Evolutionary conservation across 1,139 yeast species (phyloP).

Genomic region (Suhomyces guaymorum): DNA sequence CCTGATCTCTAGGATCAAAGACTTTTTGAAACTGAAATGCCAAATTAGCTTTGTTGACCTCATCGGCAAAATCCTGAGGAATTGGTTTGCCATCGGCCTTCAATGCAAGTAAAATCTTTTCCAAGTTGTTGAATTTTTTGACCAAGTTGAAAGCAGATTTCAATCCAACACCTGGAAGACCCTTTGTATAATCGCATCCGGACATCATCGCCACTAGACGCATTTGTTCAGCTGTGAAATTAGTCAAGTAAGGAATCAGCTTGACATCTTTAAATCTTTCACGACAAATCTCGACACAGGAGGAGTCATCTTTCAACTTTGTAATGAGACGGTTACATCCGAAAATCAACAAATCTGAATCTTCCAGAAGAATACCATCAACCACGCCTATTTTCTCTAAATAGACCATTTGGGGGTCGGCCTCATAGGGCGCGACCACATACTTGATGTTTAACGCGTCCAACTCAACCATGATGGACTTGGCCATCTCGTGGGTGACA

Average conservation of each 20-base stretch:
- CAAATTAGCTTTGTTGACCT: conserved; percentile 64
- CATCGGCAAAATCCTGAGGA: conserved; percentile 60
- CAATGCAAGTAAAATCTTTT: conserved; percentile 57
- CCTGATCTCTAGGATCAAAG: conserved; percentile 58
- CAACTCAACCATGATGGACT: conserved; percentile 73
- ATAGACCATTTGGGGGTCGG: conserved; percentile 95
- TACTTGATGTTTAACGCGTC: conserved; percentile 60
- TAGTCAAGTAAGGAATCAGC: conserved; percentile 46
- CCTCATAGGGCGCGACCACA: conserved; percentile 97
- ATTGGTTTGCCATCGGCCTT: conserved; percentile 63
- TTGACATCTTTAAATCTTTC: conserved; percentile 50
- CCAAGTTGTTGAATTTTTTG: conserved; percentile 50
- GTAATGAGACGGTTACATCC: conserved; percentile 80
- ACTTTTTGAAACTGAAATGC: conserved; percentile 90
- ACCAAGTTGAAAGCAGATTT: conserved; percentile 72
- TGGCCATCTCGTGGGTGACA: conserved; percentile 90
- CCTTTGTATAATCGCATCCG: conserved; percentile 95
- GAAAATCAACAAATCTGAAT: conserved; percentile 87
- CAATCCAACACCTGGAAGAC: conserved; percentile 79
- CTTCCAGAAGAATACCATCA: conserved; percentile 89
- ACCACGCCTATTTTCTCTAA: conserved; percentile 74
- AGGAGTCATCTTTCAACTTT: conserved; percentile 76
- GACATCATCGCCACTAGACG: conserved; percentile 81
- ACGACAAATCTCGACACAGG: conserved; percentile 67
- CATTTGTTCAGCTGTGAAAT: conserved; percentile 57